Percentiles rank a stretch among this genome's conserved stretches.
Evolutionary conservation across 225 moss, liverwort and hornwort species (phyloP).

Genomic region (Antitrichia curtipendula): DNA sequence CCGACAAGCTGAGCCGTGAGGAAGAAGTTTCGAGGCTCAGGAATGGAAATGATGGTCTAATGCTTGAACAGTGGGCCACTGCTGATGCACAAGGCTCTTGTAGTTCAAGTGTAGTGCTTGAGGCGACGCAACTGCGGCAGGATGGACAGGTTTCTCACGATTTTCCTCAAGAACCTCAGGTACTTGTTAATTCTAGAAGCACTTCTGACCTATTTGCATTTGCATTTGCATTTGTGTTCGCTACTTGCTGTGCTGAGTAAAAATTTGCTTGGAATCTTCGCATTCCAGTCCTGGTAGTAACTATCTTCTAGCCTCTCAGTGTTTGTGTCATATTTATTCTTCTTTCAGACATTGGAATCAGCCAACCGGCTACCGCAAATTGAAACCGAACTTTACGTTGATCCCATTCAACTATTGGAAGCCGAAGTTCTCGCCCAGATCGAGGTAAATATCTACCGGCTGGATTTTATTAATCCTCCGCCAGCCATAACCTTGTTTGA

Average conservation of each 20-base stretch:
- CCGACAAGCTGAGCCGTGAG: neutral
- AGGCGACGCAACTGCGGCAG: neutral
- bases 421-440: too few relatives aligned
- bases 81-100: too few relatives aligned
- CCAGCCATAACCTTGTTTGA: too few relatives aligned
- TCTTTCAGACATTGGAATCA: neutral
- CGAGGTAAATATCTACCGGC: too few relatives aligned
- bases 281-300: neutral
- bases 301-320: neutral
- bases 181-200: neutral
- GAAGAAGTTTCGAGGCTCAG: neutral
- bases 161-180: neutral
- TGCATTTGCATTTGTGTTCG: neutral
- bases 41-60: neutral
- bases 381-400: too few relatives aligned
- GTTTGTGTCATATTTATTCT: too few relatives aligned
- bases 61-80: neutral
- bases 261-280: neutral
- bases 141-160: neutral
- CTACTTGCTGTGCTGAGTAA: neutral
- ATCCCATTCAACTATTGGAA: too few relatives aligned
- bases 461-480: too few relatives aligned
- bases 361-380: neutral
- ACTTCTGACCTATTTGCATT: neutral
- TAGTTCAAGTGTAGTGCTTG: too few relatives aligned